Conservation (phyloP, 345 rosid species). For the Clausena lansium region DNA sequence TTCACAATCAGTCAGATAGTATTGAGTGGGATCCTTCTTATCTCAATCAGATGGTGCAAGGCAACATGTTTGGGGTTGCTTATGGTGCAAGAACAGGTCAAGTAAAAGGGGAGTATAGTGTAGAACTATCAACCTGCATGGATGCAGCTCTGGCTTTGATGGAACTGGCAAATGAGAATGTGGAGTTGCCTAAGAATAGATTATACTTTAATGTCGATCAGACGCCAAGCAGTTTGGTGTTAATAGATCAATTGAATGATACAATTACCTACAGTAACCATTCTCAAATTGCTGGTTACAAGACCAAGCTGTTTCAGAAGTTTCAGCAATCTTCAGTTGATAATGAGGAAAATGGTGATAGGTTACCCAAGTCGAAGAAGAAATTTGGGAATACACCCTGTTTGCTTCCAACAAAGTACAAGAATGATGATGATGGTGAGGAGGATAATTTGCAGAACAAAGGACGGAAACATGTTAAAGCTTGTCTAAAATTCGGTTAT, state of each 20-base stretch:
- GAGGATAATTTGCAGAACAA: neutral
- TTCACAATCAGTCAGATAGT: constrained; percentile 12
- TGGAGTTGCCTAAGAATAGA: neutral
- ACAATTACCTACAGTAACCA: neutral
- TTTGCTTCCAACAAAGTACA: neutral
- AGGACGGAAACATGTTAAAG: neutral
- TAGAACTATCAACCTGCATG: neutral
- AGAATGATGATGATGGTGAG: neutral
- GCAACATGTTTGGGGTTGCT: neutral
- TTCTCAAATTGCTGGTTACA: neutral
- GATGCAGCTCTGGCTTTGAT: constrained; percentile 18
- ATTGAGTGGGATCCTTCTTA: neutral
- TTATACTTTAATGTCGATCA: neutral
- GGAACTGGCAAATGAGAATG: constrained; percentile 4
- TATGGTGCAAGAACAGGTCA: constrained; percentile 14
- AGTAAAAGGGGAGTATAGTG: constrained; percentile 8
- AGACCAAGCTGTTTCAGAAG: neutral
- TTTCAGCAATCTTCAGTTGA: neutral
- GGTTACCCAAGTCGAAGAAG: constrained; percentile 4
- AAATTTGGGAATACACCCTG: neutral
- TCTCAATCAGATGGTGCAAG: neutral
- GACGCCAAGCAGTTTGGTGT: neutral
- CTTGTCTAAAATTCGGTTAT: neutral
- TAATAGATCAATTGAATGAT: neutral
- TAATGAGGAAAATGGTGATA: neutral